Base-by-base conservation (phyloP, 768 basidiomycete species). In the Cantharellus anzutake region DNA sequence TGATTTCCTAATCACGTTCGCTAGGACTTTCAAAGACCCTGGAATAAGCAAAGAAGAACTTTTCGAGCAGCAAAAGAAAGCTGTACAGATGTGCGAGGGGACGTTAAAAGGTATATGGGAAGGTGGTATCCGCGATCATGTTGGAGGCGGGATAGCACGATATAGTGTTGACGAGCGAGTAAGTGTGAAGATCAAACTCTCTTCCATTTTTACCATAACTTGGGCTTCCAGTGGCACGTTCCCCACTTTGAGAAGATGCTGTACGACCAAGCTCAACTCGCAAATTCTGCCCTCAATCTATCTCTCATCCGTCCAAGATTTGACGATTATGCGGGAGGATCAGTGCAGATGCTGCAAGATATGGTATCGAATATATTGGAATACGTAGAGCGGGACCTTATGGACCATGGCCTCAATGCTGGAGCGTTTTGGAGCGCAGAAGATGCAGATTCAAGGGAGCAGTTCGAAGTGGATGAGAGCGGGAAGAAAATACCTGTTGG, bases 191-290 rank as follows among this genome's bases (percentile, higher is more conserved):
- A 11, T 48, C 44, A 11, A 11, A 11, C 11, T 48, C 44, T 29
- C 44, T 29, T 48, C 11, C 44, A 48, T 48, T 48, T 48, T 29
- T 48, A 11, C 44, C 11, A 48, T 48, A 29, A 11, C 44, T 48
- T 48, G 11, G 44, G 44, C 44, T 48, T 11, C 20, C 65, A 66
- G 11, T 74, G 73, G 72, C 68, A 71, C 40, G 69, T 74, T 1
- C 73, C 73, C 3, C 73, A 74, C 64, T 74, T 74, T 60, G 73
- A 74, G 59, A 73, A 74, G 61, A 68, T 68, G 68, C 62, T 67
- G 51, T 74, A 74, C 62, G 73, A 74, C 59, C 67, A 74, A 63
- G 73, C 69, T 3, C 73, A 74, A 61, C 64, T 74, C 2, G 61
- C 67, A 7, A 40, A 63, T 0, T 62, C 63, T 5, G 62, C 65